Evolutionary conservation across 805 yeast genomes (phyloP), one percentile per base, ranked within the genome.

Genomic region (Hanseniaspora guilliermondii): DNA sequence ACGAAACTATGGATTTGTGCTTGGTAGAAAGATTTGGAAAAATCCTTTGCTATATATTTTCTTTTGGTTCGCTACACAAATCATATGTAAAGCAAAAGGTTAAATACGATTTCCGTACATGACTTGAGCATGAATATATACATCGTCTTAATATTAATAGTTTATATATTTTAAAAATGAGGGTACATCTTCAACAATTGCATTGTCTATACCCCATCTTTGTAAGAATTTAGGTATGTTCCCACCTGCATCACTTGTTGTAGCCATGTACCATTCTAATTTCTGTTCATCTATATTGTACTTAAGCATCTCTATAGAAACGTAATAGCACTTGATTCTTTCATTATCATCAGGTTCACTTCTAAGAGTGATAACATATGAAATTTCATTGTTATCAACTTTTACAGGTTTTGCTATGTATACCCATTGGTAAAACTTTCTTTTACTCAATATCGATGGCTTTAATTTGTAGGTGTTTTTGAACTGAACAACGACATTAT

Each of bases 231-330:
- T 64, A 7, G 75, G 75, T 6, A 72, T 67, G 47, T 63, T 62
- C 0, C 75, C 75, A 38, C 73, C 72, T 22, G 72, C 69, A 57
- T 72, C 72, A 53, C 71, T 66, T 7, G 64, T 56, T 1, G 74
- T 70, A 27, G 67, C 63, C 74, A 71, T 72, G 5, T 56, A 57
- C 75, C 75, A 72, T 32, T 60, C 64, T 16, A 66, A 55, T 27
- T 54, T 50, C 35, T 58, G 56, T 1, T 59, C 56, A 8, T 42
- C 35, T 38, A 44, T 53, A 49, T 63, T 57, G 55, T 62, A 65
- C 39, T 58, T 58, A 37, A 70, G 56, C 14, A 64, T 55, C 57
- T 71, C 75, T 9, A 71, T 66, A 19, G 72, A 66, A 22, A 62
- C 61, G 56, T 71, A 72, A n/a, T 59, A 58, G 1, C 71, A 74